phyloP scores from a whole-genome alignment of 108 stramenopile species.

The Pseudonitzschia delicatissima region DNA sequence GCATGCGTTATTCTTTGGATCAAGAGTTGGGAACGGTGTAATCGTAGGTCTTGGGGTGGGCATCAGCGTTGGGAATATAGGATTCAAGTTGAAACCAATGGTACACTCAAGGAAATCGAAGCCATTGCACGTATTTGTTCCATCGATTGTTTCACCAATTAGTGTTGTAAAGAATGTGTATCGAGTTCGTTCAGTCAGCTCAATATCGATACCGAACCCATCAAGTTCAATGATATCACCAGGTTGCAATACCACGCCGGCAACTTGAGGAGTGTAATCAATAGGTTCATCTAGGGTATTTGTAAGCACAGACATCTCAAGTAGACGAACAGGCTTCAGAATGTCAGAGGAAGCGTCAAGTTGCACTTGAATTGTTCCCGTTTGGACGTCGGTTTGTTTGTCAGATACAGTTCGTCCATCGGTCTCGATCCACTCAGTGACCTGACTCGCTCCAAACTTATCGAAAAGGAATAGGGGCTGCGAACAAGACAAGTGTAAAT shows the following conservation, averaged over 20 bases:
- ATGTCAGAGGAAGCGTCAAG: background rate
- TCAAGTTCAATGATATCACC: constrained; percentile 6
- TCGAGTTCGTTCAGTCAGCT: constrained; percentile 8
- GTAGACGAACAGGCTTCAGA: constrained; percentile 6
- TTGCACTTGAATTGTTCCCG: constrained; percentile 1
- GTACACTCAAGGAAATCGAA: constrained; percentile 5
- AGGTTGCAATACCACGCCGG: background rate
- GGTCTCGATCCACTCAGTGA: constrained; percentile 20
- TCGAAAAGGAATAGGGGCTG: constrained; percentile 27
- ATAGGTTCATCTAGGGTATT: background rate
- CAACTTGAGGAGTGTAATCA: constrained; percentile 3
- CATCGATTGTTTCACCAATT: constrained; percentile 11
- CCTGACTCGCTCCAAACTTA: constrained; percentile 28
- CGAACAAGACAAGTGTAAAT: constrained; percentile 35
- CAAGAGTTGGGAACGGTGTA: constrained; percentile 15
- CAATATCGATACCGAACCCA: constrained; percentile 2
- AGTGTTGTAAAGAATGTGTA: constrained; percentile 26
- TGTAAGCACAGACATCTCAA: constrained; percentile 5
- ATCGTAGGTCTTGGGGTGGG: constrained; percentile 12
- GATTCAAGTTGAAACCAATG: constrained; percentile 5
- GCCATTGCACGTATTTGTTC: constrained; percentile 4
- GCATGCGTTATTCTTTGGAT: constrained; percentile 8
- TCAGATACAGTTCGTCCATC: constrained; percentile 11
- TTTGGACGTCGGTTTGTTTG: background rate
- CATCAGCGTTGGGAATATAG: constrained; percentile 8